Evolutionary conservation across 2,329 filamentous ascomycete genomes (phyloP).

Genomic region (Colletotrichum sp.): DNA sequence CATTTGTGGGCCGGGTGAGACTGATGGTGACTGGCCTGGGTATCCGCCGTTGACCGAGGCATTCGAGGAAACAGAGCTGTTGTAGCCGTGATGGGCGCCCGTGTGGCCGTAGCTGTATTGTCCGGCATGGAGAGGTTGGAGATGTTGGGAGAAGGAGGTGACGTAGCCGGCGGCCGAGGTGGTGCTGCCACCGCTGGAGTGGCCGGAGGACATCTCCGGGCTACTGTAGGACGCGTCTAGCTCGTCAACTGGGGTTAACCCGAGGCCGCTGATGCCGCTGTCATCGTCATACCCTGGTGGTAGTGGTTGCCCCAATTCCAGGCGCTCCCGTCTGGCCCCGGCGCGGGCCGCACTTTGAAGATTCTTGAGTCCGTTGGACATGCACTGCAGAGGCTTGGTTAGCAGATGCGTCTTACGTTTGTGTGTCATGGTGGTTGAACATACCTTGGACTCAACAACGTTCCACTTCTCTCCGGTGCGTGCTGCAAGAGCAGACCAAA

Average conservation of each 20-base stretch:
- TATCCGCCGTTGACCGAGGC: slow-evolving; percentile 35
- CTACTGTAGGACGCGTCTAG: slow-evolving; percentile 62
- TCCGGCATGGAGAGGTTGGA: slow-evolving; percentile 24
- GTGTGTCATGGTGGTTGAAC: slow-evolving; percentile 17
- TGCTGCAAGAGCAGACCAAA: slow-evolving; percentile 79
- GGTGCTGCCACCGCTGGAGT: slow-evolving; percentile 40
- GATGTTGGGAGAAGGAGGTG: slow-evolving; percentile 27
- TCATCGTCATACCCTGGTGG: slow-evolving; percentile 66
- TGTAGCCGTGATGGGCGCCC: slow-evolving; percentile 47
- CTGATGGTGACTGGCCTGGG: slow-evolving; percentile 25
- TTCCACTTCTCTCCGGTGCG: slow-evolving; percentile 83
- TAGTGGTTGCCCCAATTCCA: slow-evolving; percentile 50
- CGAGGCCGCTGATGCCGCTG: slow-evolving; percentile 69
- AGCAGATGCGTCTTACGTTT: slow-evolving; percentile 3
- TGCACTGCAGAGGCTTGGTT: slow-evolving; percentile 60
- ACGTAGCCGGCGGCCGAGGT: slow-evolving; percentile 32
- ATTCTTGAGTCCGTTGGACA: slow-evolving; percentile 84
- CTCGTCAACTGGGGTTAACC: slow-evolving; percentile 63
- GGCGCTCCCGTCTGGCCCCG: slow-evolving; percentile 67
- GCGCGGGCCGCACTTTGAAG: slow-evolving; percentile 72
- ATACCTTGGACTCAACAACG: slow-evolving; percentile 66
- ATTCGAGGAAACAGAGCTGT: slow-evolving; percentile 58
- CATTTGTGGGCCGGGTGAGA: slow-evolving; percentile 20
- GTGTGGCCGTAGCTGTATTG: slow-evolving; percentile 29
- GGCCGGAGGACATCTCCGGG: slow-evolving; percentile 52